phyloP scores from a whole-genome alignment of 441 rosid genomes.

The Brassica balearica region DNA sequence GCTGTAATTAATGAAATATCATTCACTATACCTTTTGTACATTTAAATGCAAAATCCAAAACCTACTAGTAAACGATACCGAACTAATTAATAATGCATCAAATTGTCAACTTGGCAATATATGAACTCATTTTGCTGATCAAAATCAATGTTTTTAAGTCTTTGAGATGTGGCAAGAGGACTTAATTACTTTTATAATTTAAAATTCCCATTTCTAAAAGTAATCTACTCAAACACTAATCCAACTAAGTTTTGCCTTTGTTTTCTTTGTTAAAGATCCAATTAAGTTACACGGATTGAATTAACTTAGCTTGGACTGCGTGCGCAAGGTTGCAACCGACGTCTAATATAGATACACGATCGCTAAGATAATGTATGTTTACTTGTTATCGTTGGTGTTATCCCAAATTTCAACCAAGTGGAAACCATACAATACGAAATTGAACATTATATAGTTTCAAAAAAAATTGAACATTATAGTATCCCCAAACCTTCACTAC shows the following conservation, averaged over 20 bases:
- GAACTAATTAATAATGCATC: not conserved
- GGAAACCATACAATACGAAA: not conserved
- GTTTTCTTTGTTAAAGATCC: not conserved
- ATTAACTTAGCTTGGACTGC: not conserved
- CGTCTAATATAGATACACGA: not conserved
- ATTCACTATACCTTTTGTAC: not conserved
- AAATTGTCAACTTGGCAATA: not conserved
- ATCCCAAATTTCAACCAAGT: not conserved
- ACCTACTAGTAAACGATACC: not conserved
- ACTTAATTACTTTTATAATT: not conserved
- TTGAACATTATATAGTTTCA: not conserved
- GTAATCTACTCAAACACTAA: not conserved
- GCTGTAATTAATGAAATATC: not conserved
- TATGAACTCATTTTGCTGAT: not conserved
- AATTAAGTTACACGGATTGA: not conserved
- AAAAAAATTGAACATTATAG: not conserved
- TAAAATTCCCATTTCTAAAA: not conserved
- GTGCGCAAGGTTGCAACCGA: not conserved
- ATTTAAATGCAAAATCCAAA: not conserved
- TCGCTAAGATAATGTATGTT: not conserved
- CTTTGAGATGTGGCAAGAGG: not conserved
- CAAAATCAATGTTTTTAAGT: not conserved
- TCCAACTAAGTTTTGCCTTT: not conserved
- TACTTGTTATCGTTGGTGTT: not conserved
- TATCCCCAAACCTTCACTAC: not conserved